Evolutionary conservation across 2,329 filamentous ascomycete species (phyloP).

Genomic region (Fusarium praegraminearum): DNA sequence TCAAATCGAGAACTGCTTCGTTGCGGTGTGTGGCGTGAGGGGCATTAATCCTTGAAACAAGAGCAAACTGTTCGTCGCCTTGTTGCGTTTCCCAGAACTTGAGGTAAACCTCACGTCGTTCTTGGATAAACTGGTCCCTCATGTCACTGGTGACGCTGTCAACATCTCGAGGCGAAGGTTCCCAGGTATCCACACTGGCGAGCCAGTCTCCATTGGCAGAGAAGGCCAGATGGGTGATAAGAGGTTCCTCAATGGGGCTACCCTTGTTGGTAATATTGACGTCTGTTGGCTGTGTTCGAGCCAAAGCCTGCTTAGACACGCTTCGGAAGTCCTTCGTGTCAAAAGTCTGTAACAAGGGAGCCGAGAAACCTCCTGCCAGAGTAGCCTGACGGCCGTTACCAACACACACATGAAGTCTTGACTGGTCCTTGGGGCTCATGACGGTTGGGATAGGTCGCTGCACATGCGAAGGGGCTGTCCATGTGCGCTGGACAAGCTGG

Average conservation of each 20-base stretch:
- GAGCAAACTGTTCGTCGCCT: constrained; percentile 71
- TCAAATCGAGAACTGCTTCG: constrained; percentile 77
- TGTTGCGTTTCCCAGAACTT: constrained; percentile 87
- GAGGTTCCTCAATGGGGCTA: constrained; percentile 79
- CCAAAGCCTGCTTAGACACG: constrained; percentile 86
- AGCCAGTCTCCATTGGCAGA: constrained; percentile 89
- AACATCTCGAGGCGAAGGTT: constrained; percentile 76
- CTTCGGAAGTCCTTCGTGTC: constrained; percentile 84
- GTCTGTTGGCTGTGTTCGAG: constrained; percentile 87
- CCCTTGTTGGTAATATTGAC: constrained; percentile 80
- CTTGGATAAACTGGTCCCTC: constrained; percentile 60
- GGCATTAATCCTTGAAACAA: constrained; percentile 85
- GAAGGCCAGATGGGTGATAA: constrained; percentile 79
- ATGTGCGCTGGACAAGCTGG: constrained; percentile 65
- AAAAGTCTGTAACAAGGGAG: constrained; percentile 81
- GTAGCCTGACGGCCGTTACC: constrained; percentile 70
- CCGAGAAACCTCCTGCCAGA: constrained; percentile 64
- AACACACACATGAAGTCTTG: constrained; percentile 76
- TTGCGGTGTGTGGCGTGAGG: constrained; percentile 75
- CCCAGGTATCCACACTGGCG: constrained; percentile 92
- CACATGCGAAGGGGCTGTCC: constrained; percentile 58
- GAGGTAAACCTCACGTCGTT: constrained; percentile 79
- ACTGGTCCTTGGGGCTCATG: constrained; percentile 71
- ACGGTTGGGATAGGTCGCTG: constrained; percentile 68
- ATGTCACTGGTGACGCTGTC: constrained; percentile 56